These are phyloP conservation scores for Neoscytalidium dimidiatum DNA, from an alignment of 2,329 filamentous ascomycete genomes.

Conservation along the genomic window DNA sequence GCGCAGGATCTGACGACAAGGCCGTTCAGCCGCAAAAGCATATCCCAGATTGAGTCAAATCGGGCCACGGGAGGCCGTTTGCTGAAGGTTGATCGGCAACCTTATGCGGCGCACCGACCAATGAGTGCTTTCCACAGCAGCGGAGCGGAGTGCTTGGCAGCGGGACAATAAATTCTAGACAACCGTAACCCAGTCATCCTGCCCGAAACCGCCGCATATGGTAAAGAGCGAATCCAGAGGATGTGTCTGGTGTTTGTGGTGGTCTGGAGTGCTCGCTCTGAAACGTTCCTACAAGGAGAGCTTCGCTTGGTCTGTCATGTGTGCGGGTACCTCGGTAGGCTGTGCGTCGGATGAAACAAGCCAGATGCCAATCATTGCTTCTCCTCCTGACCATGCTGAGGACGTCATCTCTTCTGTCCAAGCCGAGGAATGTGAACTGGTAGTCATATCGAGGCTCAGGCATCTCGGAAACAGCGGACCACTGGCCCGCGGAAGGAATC, in stretches of 20 bases:
- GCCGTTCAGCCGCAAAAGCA: conserved; percentile 1
- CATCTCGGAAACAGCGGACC: neutral
- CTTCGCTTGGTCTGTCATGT: neutral
- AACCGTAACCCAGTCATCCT: neutral
- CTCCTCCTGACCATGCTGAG: neutral
- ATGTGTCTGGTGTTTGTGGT: neutral
- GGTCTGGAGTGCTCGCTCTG: neutral
- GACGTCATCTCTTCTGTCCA: neutral
- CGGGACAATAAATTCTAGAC: neutral
- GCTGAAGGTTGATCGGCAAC: neutral
- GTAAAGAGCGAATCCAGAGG: neutral
- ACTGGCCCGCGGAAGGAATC: neutral
- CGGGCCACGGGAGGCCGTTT: neutral
- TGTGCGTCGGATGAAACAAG: conserved; percentile 15
- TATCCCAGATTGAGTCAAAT: neutral
- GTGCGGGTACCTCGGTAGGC: conserved; percentile 13
- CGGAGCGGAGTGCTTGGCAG: conserved; percentile 12
- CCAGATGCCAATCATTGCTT: neutral
- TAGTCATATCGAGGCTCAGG: neutral
- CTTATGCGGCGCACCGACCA: neutral
- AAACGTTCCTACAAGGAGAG: neutral
- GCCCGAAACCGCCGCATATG: neutral
- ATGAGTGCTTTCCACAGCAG: neutral
- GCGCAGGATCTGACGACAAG: neutral
- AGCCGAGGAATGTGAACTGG: neutral